Evolutionary conservation across 2,329 filamentous ascomycete species (phyloP), one percentile per base, ranked within the genome.

Genomic region (Alternaria burnsii): DNA sequence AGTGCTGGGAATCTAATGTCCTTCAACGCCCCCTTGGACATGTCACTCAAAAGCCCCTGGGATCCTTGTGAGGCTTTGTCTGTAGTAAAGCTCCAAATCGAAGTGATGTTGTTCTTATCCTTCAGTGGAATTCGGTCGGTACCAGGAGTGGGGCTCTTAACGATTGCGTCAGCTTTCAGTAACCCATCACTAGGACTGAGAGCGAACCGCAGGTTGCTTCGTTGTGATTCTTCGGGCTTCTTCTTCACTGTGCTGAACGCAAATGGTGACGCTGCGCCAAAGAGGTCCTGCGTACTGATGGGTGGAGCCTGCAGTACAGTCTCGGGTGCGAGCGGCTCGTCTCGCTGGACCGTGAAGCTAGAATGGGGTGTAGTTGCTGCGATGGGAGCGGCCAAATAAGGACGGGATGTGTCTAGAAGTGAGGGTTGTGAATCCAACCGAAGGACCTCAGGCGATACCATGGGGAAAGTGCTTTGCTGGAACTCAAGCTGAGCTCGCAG

Each of bases 251-350:
- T 80, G 53, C 78, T 79, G 65, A 77, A 76, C 14, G 71, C 60
- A 70, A 82, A 80, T 42, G 81, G 68, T 46, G 79, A 73, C 52
- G 75, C 78, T 64, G 75, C 79, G 26, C 76, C 74, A 47, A 83
- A 76, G 9, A 84, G 67, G 16, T 80, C 79, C 55, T 84, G 82
- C 2, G 82, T 84, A 58, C 79, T 81, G 32, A 80, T 67, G 10
- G 67, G 63, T 12, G 63, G 53, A 4, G 55, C 68, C 28, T 55
- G 55, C 24, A 64, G 53, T 16, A 62, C 47, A 42, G 62, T 69
- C 10, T 69, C 55, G 16, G 66, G 44, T 5, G 65, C 52, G 48
- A 63, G 44, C 18, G 58, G 18, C 41, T 69, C 69, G 20, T 70
- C 66, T 7, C 71, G 60, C 42, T 63, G 60, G 12, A 63, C 65